Conservation (phyloP, 495 filamentous ascomycete genomes). For the Hypomontagnella monticulosa region DNA sequence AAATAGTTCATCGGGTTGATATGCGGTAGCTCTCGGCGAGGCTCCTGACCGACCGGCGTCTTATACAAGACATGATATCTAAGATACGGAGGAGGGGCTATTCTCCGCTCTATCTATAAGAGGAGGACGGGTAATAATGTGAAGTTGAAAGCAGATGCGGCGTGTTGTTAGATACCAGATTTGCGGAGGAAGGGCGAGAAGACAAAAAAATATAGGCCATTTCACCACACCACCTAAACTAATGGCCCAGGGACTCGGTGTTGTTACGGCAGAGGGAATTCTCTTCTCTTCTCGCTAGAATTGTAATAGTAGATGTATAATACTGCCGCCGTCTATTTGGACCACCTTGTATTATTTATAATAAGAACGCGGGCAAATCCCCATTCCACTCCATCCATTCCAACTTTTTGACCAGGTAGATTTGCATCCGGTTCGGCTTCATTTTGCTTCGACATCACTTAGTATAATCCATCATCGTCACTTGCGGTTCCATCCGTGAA, state of each 20-base stretch:
- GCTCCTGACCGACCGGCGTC: no score
- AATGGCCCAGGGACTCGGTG: background rate
- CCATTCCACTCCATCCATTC: background rate
- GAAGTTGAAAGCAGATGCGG: background rate
- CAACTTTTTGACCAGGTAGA: slow-evolving; percentile 2
- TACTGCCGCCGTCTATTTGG: slow-evolving; percentile 13
- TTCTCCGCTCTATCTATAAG: no score
- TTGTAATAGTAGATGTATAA: slow-evolving; percentile 24
- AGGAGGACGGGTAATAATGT: no score
- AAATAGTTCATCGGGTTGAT: slow-evolving; percentile 10
- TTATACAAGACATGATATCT: no score
- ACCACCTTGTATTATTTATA: background rate
- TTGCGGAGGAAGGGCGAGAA: slow-evolving; percentile 11
- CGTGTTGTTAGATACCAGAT: slow-evolving; percentile 14
- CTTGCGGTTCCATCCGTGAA: slow-evolving; percentile 49
- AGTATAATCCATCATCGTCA: slow-evolving; percentile 48
- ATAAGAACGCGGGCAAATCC: slow-evolving; percentile 6
- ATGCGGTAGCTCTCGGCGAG: no score
- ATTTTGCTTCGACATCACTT: background rate
- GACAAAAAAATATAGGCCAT: background rate
- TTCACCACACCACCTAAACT: slow-evolving; percentile 6
- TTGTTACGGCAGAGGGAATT: no score
- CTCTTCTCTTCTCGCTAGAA: no score
- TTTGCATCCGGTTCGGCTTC: background rate
- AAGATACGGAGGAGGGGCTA: no score